These are phyloP conservation scores for Globisporangium emineosum DNA, from an alignment of 352 stramenopile species.

Conservation along the genomic window DNA sequence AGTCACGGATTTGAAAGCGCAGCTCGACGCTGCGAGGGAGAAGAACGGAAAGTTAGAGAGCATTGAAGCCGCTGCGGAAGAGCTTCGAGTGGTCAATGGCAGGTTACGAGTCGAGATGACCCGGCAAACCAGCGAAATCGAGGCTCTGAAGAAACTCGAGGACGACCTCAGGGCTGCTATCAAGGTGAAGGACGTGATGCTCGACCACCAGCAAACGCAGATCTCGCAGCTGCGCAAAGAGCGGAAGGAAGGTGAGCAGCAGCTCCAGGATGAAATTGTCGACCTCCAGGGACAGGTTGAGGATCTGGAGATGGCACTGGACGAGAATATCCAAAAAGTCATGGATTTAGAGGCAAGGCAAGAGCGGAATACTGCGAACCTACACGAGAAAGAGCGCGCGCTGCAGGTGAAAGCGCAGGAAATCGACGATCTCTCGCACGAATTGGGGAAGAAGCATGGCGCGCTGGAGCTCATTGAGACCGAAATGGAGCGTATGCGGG, in stretches of 20 bases:
- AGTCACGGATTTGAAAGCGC: constrained; percentile 28
- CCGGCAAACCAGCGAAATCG: constrained; percentile 19
- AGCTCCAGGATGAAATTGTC: constrained; percentile 46
- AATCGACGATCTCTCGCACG: constrained; percentile 23
- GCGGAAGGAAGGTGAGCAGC: constrained; percentile 27
- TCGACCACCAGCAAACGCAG: constrained; percentile 59
- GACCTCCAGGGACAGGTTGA: constrained; percentile 54
- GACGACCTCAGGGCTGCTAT: constrained; percentile 50
- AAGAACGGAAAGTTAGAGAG: constrained; percentile 19
- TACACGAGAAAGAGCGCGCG: constrained; percentile 25
- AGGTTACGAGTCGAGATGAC: constrained; percentile 25
- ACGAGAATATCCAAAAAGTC: constrained; percentile 50
- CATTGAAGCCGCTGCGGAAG: constrained; percentile 26
- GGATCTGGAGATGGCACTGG: constrained; percentile 55
- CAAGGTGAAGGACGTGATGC: constrained; percentile 75
- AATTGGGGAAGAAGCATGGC: constrained; percentile 47
- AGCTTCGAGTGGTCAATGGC: constrained; percentile 18
- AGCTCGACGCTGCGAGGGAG: constrained; percentile 23
- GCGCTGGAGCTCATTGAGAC: constrained; percentile 65
- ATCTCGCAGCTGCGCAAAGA: constrained; percentile 38
- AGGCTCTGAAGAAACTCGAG: constrained; percentile 41
- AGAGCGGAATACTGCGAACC: constrained; percentile 20
- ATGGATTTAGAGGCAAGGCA: constrained; percentile 33
- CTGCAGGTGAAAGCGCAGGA: constrained; percentile 15
- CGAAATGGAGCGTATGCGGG: constrained; percentile 67